These are phyloP conservation scores for Leishmania turanica DNA, from an alignment of 208 protist species.

Conservation along the genomic window DNA sequence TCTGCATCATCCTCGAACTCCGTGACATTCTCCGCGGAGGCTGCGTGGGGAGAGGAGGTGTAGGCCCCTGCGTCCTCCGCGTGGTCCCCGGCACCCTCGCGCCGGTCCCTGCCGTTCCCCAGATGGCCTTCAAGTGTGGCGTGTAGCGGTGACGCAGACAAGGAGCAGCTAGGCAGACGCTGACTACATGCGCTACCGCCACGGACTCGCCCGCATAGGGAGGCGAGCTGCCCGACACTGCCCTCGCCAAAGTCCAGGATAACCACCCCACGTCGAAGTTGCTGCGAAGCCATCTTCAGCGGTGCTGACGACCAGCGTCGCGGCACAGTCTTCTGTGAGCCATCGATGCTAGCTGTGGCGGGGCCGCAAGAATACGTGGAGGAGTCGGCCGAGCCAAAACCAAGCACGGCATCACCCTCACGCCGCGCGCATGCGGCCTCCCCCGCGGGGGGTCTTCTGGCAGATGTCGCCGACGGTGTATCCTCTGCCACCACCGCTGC, in stretches of 20 bases:
- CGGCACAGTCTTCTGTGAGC: background rate
- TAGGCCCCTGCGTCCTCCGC: background rate
- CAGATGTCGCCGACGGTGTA: background rate
- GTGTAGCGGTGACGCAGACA: background rate
- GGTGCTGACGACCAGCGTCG: background rate
- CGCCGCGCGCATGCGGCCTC: background rate
- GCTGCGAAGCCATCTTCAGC: background rate
- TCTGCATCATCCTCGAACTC: slow-evolving; percentile 2
- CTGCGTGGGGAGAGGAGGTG: no score
- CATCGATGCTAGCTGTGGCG: background rate
- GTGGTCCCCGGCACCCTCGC: background rate
- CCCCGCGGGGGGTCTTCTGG: background rate
- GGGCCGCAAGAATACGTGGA: background rate
- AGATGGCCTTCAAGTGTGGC: background rate
- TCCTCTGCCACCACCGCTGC: background rate
- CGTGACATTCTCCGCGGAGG: no score
- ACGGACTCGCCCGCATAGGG: slow-evolving; percentile 37
- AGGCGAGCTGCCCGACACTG: slow-evolving; percentile 65
- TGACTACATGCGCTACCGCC: background rate
- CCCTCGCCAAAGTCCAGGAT: slow-evolving; percentile 90
- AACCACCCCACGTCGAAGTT: slow-evolving; percentile 43
- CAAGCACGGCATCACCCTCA: background rate
- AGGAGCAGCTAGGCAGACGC: background rate
- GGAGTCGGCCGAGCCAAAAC: background rate
- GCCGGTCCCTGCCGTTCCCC: background rate